Evolutionary conservation across 2,329 filamentous ascomycete genomes (phyloP), one percentile per base, ranked within the genome.

Genomic region (Beauveria sp.): DNA sequence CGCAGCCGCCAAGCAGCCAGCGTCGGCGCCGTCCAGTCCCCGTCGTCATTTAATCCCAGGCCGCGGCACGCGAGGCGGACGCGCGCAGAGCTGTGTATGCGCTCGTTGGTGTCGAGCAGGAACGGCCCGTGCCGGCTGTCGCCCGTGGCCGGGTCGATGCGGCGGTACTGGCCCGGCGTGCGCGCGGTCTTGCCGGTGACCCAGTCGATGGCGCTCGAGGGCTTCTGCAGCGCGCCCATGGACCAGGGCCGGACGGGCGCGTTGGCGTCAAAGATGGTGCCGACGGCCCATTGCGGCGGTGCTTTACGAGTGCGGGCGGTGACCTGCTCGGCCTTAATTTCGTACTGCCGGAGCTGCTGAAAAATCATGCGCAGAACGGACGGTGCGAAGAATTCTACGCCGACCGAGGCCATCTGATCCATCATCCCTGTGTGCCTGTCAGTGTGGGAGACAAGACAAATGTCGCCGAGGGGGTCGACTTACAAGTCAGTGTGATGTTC

Each of bases 11-110:
- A 83, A 10, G 26, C 70, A 16, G 73, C 67, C 8, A 83, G 70
- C 0, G 81, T 76, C 0, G 75, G 67, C 20, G 78, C 80, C 18
- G 71, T 69, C 79, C 81, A 84, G n/a, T 73, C 61, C 1, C 67
- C 70, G 26, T 70, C 68, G 65, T 84, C 81, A 63, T 84, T 76
- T 37, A 80, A 71, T 0, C 76, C 79, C 3, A 81, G 74, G 2
- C 81, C 82, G 55, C 76, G 68, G 62, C 78, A 79, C 2, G 78
- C 78, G 16, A 84, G 74, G 3, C 81, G 77, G n/a, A 82, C 74
- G 1, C 82, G 76, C 1, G 82, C 82, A 2, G 79, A 81, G 63
- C 78, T 77, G 67, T 84, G 82, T 40, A 84, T 76, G 9, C 78
- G 76, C 69, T 84, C 82, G 65, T 83, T 81, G 10, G 82, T 84